Base-by-base conservation (phyloP, 1,284 basidiomycete genomes). In the Paramarasmius palmivorus region DNA sequence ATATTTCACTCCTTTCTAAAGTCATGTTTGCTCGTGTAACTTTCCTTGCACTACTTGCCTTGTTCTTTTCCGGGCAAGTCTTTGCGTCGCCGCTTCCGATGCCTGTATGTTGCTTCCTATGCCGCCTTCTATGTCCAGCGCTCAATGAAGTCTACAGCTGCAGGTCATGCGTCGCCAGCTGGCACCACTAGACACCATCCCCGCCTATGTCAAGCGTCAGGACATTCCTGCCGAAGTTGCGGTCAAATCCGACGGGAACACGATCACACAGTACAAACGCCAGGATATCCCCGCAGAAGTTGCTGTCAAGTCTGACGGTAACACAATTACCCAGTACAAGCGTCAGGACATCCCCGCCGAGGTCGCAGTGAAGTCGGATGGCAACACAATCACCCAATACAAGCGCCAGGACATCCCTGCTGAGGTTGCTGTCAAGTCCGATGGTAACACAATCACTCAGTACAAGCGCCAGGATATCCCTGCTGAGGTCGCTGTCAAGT, bases 21-120 rank as follows among this genome's bases (percentile, higher is more conserved):
- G 70, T 61, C 63, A 82, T 83, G 81, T 73, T 80, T 64, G 60
- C 70, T 57, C 69, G 72, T 63, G 66, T 71, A 57, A 61, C 73
- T 55, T 47, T 78, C 55, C 56, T 78, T 60, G 66, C 74, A 46
- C 60, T 74, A 38, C 56, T 84, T 54, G 68, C 73, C 44, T 61
- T 78, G 53, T 62, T 75, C 60, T 68, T 81, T 60, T 69, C 76
- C 57, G 70, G 75, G 60, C 76, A 78, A 65, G 76, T 68, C 25
- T 57, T 72, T 49, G 78, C 80, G 25, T 58, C 59, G 4, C 55
- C 55, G 41, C 47, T 53, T 5, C 55, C 50, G 14, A 63, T 77
- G 57, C 66, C 67, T 26, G 71, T 79, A 37, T 19, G 49, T 38
- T 5, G 19, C 10, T 9, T 36, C 23, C 32, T 12, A 19, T 6